phyloP scores from a whole-genome alignment of 1,284 basidiomycete genomes.

The Malassezia arunalokei region DNA sequence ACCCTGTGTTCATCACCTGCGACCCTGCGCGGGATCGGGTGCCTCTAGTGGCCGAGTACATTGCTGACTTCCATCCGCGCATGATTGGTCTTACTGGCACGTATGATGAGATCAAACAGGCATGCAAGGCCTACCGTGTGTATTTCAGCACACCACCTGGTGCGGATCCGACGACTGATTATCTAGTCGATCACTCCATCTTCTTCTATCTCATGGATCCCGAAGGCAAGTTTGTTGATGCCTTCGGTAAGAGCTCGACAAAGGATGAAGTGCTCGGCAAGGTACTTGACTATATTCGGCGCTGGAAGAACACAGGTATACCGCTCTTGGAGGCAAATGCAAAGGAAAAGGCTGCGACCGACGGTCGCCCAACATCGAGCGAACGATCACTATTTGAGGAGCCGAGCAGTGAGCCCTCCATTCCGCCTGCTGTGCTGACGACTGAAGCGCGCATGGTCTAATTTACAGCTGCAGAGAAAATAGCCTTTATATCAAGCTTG shows the following conservation, averaged over 20 bases:
- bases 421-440: constrained; percentile 3
- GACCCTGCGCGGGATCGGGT: constrained; percentile 84
- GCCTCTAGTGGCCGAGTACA: constrained; percentile 51
- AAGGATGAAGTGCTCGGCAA: constrained; percentile 58
- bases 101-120: constrained; percentile 71
- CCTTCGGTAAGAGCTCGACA: constrained; percentile 74
- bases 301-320: constrained; percentile 48
- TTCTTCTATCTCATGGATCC: constrained; percentile 99
- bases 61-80: constrained; percentile 64
- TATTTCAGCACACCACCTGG: constrained; percentile 90
- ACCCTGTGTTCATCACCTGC: constrained; percentile 83
- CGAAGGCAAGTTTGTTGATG: constrained; percentile 79
- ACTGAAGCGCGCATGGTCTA: not conserved
- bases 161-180: constrained; percentile 63
- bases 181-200: constrained; percentile 67
- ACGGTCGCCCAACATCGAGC: constrained; percentile 18
- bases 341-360: constrained; percentile 56
- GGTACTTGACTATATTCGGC: constrained; percentile 50
- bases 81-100: constrained; percentile 77
- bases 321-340: constrained; percentile 47
- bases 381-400: constrained; percentile 12
- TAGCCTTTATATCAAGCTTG: too few relatives aligned
- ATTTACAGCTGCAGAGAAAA: too few relatives aligned
- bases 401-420: constrained; percentile 5
- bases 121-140: constrained; percentile 88